Conservation (phyloP, 768 basidiomycete genomes). For the Boletus fagicola region DNA sequence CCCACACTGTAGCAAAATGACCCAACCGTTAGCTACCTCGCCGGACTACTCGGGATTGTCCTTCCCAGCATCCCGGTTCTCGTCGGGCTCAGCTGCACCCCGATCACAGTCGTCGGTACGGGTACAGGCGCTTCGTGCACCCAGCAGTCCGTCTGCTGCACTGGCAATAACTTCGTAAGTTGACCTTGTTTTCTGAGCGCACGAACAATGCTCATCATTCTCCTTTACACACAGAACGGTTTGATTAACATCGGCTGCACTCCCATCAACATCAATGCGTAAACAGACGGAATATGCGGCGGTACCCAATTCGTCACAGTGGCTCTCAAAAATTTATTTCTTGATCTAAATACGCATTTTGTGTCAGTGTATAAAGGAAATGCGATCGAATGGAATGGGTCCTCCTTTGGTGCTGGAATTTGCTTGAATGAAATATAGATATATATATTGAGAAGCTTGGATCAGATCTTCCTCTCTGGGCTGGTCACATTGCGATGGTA, state of each 20-base stretch:
- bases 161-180: constrained; percentile 12
- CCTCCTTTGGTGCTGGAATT: neutral
- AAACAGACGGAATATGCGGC: neutral
- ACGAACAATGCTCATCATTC: neutral
- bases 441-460: neutral
- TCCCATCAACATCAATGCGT: neutral
- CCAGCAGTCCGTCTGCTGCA: constrained; percentile 21
- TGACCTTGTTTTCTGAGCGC: rapidly evolving
- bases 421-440: neutral
- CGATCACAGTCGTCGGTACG: neutral
- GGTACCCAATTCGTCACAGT: neutral
- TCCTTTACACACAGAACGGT: neutral
- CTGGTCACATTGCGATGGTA: too few relatives aligned
- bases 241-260: constrained; percentile 9
- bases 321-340: too few relatives aligned
- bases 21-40: neutral
- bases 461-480: neutral
- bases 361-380: neutral
- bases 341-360: too few relatives aligned
- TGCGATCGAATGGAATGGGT: neutral
- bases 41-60: neutral
- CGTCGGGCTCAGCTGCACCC: constrained; percentile 10
- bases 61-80: neutral
- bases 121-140: constrained; percentile 6
- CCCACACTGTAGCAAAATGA: neutral